Percentiles rank a stretch among this genome's conserved stretches.
Evolutionary conservation across 1,284 basidiomycete species (phyloP).

Genomic region (Termitomyces sp.): DNA sequence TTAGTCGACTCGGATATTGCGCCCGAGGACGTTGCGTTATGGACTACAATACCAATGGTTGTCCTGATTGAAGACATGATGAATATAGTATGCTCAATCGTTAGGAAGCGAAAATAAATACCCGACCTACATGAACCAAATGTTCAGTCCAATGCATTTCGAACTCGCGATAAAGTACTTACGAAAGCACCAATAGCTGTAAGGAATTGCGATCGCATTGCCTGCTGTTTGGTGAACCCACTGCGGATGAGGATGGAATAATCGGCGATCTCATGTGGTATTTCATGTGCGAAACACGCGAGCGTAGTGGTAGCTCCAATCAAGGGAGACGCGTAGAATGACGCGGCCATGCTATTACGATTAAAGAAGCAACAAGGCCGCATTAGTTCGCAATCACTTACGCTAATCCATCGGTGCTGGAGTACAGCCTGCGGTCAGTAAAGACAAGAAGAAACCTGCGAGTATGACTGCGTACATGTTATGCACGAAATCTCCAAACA

Average conservation of each 20-base stretch:
- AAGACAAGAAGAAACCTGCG: constrained; percentile 15
- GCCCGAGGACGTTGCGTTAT: constrained; percentile 52
- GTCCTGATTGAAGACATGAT: constrained; percentile 43
- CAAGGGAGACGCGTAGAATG: constrained; percentile 84
- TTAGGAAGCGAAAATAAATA: constrained; percentile 25
- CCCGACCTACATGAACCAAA: constrained; percentile 42
- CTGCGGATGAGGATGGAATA: constrained; percentile 87
- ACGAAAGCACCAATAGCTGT: constrained; percentile 88
- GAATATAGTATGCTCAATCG: background rate
- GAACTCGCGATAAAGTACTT: constrained; percentile 28
- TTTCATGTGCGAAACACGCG: constrained; percentile 89
- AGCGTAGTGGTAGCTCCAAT: constrained; percentile 88
- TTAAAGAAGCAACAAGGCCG: constrained; percentile 1
- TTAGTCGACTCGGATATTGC: constrained; percentile 41
- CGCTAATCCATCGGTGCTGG: constrained; percentile 79
- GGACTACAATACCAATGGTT: constrained; percentile 85
- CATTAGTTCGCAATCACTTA: constrained; percentile 31
- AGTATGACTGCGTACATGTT: constrained; percentile 57
- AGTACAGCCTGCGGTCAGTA: constrained; percentile 14
- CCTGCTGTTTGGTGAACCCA: constrained; percentile 83
- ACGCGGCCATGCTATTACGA: constrained; percentile 73
- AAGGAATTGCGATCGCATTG: constrained; percentile 87
- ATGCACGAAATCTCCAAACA: constrained; percentile 87
- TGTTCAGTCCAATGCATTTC: background rate
- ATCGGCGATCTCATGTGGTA: constrained; percentile 89